Percentiles rank a stretch among this genome's conserved stretches.
These are phyloP conservation scores for Lantana camara DNA, from an alignment of 257 asterid species.

Conservation along the genomic window DNA sequence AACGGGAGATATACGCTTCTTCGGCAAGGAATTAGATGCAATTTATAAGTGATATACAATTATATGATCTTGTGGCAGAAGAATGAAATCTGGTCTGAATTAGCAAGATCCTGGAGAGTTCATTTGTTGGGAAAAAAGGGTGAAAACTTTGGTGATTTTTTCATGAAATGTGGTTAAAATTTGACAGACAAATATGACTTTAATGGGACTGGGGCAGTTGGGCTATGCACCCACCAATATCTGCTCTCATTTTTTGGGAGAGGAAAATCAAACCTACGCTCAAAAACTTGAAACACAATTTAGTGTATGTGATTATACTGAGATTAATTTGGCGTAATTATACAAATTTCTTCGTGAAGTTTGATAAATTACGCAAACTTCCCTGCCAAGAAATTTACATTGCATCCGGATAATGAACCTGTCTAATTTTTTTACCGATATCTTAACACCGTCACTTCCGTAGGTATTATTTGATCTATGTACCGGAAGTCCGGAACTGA, in stretches of 20 bases:
- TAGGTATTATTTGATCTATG: too few species aligned
- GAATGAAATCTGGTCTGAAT: not conserved
- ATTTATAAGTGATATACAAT: slow-evolving; percentile 5
- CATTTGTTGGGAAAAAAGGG: slow-evolving; percentile 16
- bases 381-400: too few species aligned
- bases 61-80: slow-evolving; percentile 5
- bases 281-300: slow-evolving; percentile 13
- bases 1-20: too few species aligned
- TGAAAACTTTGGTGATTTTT: slow-evolving; percentile 18
- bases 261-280: slow-evolving; percentile 35
- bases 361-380: too few species aligned
- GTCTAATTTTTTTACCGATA: too few species aligned
- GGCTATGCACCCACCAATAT: slow-evolving; percentile 22
- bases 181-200: not conserved
- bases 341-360: too few species aligned
- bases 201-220: slow-evolving; percentile 24
- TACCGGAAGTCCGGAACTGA: too few species aligned
- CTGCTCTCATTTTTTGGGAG: not conserved
- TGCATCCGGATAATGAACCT: too few species aligned
- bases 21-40: slow-evolving; percentile 5
- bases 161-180: slow-evolving; percentile 24
- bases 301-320: too few species aligned
- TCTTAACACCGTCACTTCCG: too few species aligned
- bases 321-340: too few species aligned
- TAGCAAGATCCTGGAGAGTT: slow-evolving; percentile 4